These are phyloP conservation scores for Candida arabinofermentans DNA, from an alignment of 805 yeast species.

Conservation along the genomic window DNA sequence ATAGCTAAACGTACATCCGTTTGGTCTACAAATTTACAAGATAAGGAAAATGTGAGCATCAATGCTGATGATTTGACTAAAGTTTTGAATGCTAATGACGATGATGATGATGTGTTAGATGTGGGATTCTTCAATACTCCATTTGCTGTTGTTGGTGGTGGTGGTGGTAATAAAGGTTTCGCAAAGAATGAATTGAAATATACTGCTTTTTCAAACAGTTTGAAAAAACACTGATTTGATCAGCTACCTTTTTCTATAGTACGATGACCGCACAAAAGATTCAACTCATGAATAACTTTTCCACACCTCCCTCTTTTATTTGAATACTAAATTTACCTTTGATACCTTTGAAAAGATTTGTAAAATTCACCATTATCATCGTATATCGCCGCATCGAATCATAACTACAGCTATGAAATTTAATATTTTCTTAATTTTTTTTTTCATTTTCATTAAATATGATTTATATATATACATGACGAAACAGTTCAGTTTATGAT, in stretches of 20 bases:
- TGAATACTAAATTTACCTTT: too few species aligned
- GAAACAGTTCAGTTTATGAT: not conserved
- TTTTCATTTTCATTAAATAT: not conserved
- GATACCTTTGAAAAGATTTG: too few species aligned
- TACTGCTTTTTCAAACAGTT: not conserved
- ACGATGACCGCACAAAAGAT: too few species aligned
- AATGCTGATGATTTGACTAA: slow-evolving; percentile 28
- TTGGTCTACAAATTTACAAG: slow-evolving; percentile 2
- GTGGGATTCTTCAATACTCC: slow-evolving; percentile 6
- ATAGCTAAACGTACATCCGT: not conserved
- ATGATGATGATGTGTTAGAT: slow-evolving; percentile 4
- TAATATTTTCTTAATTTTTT: too few species aligned
- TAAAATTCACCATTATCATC: too few species aligned
- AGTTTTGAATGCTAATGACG: slow-evolving; percentile 19
- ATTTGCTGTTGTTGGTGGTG: not conserved
- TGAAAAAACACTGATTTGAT: not conserved
- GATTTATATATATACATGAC: slow-evolving; percentile 1
- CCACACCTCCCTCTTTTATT: too few species aligned
- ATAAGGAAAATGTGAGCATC: slow-evolving; percentile 21
- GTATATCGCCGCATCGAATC: too few species aligned
- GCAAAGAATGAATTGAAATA: not conserved
- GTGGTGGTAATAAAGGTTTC: not conserved
- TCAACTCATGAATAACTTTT: too few species aligned
- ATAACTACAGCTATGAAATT: too few species aligned
- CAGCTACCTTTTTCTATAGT: not conserved